Percentiles rank a stretch among this genome's conserved stretches.
These are phyloP conservation scores for Centrapalus pauciflorus DNA, from an alignment of 129 eudicot genomes.

Conservation along the genomic window DNA sequence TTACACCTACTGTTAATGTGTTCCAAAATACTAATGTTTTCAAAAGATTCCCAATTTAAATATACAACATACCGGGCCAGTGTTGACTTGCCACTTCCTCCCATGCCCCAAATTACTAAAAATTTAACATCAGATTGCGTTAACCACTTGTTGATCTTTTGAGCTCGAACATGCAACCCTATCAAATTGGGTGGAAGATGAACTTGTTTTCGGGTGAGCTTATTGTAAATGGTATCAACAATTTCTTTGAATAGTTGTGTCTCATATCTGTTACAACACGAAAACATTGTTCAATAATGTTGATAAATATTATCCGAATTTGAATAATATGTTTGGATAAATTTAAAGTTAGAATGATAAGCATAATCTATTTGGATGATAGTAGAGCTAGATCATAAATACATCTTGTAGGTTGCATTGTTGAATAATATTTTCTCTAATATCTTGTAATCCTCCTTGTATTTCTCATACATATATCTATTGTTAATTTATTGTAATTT, in stretches of 20 bases:
- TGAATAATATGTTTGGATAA: too few relatives aligned
- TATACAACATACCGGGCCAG: conserved; percentile 11
- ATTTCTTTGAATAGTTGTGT: not conserved
- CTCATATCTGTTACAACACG: not conserved
- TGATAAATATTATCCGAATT: too few relatives aligned
- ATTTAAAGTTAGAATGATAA: too few relatives aligned
- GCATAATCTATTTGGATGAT: too few relatives aligned
- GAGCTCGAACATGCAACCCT: not conserved
- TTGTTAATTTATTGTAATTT: too few relatives aligned
- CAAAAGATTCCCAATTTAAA: conserved; percentile 10
- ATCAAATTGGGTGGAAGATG: not conserved
- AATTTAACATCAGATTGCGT: not conserved
- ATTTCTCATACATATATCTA: too few relatives aligned
- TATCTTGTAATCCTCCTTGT: too few relatives aligned
- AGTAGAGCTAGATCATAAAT: too few relatives aligned
- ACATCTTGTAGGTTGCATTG: too few relatives aligned
- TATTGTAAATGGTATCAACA: not conserved
- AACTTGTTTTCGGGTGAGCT: not conserved
- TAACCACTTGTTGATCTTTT: not conserved
- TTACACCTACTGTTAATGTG: not conserved
- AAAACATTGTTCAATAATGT: too few relatives aligned
- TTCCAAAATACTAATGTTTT: conserved; percentile 10
- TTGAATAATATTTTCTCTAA: too few relatives aligned
- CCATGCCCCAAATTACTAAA: conserved; percentile 7
- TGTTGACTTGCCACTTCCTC: conserved; percentile 31